A percentile compares a stretch with the other conserved stretches of the same genome.
phyloP scores from a whole-genome alignment of 805 yeast species.

The Wickerhamiella siamensis region DNA sequence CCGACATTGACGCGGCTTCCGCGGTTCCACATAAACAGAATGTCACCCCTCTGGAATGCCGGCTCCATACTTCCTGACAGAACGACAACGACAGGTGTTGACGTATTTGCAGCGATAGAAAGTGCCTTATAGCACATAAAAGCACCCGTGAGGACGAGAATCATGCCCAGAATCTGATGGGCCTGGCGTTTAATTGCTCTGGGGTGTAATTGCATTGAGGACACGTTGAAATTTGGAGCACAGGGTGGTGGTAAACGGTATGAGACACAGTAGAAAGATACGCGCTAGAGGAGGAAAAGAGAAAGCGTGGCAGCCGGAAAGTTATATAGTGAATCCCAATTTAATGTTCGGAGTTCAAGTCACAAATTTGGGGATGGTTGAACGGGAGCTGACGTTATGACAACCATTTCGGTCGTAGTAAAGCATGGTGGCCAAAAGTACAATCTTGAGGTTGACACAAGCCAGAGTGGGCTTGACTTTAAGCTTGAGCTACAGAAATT shows the following conservation, averaged over 20 bases:
- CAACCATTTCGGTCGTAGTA: slow-evolving; percentile 28
- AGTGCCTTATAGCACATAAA: slow-evolving; percentile 84
- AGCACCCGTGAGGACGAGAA: slow-evolving; percentile 74
- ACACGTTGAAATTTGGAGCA: too few species aligned
- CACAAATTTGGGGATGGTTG: too few species aligned
- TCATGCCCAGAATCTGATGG: slow-evolving; percentile 52
- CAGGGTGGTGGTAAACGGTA: too few species aligned
- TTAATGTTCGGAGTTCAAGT: too few species aligned
- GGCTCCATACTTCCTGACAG: slow-evolving; percentile 99
- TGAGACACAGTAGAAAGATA: too few species aligned
- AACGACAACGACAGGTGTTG: slow-evolving; percentile 92
- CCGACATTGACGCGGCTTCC: slow-evolving; percentile 57
- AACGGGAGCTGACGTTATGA: background rate
- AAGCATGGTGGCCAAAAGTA: slow-evolving; percentile 59
- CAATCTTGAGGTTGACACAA: slow-evolving; percentile 32
- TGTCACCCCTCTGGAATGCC: slow-evolving; percentile 96
- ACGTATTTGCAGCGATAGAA: slow-evolving; percentile 60
- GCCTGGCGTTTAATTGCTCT: slow-evolving; percentile 15
- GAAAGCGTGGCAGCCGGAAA: too few species aligned
- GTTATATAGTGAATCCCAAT: too few species aligned
- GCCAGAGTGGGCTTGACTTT: slow-evolving; percentile 30
- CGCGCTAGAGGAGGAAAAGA: too few species aligned
- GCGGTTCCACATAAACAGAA: slow-evolving; percentile 82
- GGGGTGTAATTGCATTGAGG: slow-evolving; percentile 7
- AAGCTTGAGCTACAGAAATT: slow-evolving; percentile 55